A percentile compares a stretch with the other conserved stretches of the same genome.
phyloP scores from a whole-genome alignment of 805 yeast genomes.

The Pichia deserticola region DNA sequence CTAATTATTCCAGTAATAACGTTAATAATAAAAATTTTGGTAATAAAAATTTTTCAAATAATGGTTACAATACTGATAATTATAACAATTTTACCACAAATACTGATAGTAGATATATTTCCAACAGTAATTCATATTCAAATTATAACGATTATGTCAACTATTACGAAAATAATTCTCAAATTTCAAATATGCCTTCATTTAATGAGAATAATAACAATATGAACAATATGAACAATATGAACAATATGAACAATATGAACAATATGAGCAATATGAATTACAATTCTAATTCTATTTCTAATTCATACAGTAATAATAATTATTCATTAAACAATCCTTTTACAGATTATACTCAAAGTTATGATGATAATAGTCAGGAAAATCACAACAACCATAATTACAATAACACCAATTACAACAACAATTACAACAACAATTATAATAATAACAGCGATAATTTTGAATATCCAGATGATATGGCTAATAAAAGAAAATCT shows the following conservation, averaged over 20 bases:
- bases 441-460: not conserved
- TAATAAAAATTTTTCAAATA: not conserved
- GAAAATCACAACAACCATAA: no score
- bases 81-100: not conserved
- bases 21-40: not conserved
- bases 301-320: not conserved
- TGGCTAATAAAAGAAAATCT: conserved; percentile 6
- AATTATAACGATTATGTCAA: conserved; percentile 1
- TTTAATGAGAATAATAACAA: no score
- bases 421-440: no score
- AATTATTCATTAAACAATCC: conserved; percentile 7
- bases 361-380: not conserved
- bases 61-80: not conserved
- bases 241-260: no score
- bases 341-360: conserved; percentile 10
- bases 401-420: no score
- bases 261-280: no score
- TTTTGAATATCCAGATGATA: not conserved
- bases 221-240: no score
- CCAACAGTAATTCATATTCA: not conserved
- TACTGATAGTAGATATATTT: no score
- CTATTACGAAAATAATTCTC: not conserved
- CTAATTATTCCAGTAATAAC: not conserved
- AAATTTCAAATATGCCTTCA: not conserved
- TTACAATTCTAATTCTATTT: not conserved